A percentile compares a stretch with the other conserved stretches of the same genome.
These are phyloP conservation scores for Aspergillus proliferans DNA, from an alignment of 2,329 filamentous ascomycete genomes.

Conservation along the genomic window DNA sequence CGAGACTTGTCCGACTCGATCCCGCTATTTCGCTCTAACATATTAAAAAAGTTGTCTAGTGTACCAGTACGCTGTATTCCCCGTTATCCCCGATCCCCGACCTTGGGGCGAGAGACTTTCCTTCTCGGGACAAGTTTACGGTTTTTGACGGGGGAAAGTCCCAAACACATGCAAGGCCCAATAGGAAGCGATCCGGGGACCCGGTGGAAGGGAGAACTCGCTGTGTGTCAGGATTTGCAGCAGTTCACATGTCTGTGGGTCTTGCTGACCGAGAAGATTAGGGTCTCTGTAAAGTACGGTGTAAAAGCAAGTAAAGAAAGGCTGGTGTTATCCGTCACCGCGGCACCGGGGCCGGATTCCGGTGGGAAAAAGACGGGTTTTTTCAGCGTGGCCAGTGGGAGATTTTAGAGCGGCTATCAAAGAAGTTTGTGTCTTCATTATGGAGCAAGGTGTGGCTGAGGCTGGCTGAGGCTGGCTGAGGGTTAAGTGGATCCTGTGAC, in stretches of 20 bases:
- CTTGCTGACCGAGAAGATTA: too few relatives aligned
- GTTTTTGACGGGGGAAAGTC: neutral
- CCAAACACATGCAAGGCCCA: neutral
- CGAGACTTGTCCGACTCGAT: neutral
- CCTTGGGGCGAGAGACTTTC: neutral
- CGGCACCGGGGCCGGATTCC: constrained; percentile 31
- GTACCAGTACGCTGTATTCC: too few relatives aligned
- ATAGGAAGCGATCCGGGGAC: neutral
- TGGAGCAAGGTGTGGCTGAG: neutral
- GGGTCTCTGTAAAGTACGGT: too few relatives aligned
- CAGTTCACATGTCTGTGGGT: neutral
- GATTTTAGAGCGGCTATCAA: neutral
- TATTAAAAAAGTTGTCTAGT: too few relatives aligned
- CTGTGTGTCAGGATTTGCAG: neutral
- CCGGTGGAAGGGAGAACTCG: neutral
- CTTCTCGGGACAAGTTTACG: neutral
- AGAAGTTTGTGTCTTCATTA: too few relatives aligned
- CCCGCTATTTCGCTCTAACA: too few relatives aligned
- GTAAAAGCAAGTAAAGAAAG: neutral
- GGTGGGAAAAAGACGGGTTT: constrained; percentile 11
- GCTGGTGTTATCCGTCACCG: constrained; percentile 27
- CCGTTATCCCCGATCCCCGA: neutral
- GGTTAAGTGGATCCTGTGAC: neutral
- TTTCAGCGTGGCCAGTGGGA: neutral
- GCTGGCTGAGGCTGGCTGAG: neutral